Evolutionary conservation across 106 monocot genomes (phyloP).

Genomic region (Gastrodia elata): DNA sequence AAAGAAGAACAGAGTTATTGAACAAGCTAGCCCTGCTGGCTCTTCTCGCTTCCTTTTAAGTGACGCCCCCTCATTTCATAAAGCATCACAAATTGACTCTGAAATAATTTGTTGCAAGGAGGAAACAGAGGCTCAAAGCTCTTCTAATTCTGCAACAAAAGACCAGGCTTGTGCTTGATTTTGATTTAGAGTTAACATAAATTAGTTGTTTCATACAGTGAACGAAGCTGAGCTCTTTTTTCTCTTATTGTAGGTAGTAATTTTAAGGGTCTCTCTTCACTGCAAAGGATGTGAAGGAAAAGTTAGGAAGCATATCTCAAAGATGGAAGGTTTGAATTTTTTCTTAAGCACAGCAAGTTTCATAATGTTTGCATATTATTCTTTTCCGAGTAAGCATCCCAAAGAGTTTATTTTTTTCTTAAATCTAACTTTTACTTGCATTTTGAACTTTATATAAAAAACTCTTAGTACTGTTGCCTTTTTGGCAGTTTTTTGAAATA

Average conservation of each 20-base stretch:
- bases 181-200: neutral
- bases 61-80: constrained; percentile 19
- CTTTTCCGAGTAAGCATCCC: neutral
- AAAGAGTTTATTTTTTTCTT: neutral
- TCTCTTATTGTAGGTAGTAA: constrained; percentile 2
- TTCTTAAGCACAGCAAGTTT: neutral
- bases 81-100: constrained; percentile 13
- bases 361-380: neutral
- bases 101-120: neutral
- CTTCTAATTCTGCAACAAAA: neutral
- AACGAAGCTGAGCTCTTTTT: neutral
- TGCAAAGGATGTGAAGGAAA: constrained; percentile 17
- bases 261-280: constrained; percentile 15
- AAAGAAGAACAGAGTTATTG: neutral
- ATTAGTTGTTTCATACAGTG: neutral
- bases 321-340: constrained; percentile 13
- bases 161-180: constrained; percentile 4
- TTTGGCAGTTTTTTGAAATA: no score
- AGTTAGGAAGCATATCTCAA: constrained; percentile 12
- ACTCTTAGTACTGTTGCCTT: no score
- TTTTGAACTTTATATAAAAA: no score
- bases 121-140: neutral
- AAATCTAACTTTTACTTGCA: no score
- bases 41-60: constrained; percentile 56
- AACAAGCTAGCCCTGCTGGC: constrained; percentile 32